phyloP scores from a whole-genome alignment of 192 early-diverging fungal genomes.

The Coemansia asiatica region DNA sequence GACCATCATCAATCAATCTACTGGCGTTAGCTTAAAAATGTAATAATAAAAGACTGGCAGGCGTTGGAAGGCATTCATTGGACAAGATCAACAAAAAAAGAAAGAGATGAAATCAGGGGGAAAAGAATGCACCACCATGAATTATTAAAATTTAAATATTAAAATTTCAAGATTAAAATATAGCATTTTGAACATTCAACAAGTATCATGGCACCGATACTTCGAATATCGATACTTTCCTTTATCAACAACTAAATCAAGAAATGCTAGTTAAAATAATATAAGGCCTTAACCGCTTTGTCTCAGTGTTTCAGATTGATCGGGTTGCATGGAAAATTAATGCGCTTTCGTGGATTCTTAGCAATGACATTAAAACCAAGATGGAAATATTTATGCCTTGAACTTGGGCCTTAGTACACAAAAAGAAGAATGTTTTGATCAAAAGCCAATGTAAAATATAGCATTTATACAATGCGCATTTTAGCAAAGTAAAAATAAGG shows the following conservation, averaged over 20 bases:
- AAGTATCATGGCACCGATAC: no score
- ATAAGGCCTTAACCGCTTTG: background rate
- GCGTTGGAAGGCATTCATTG: slow-evolving; percentile 12
- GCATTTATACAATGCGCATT: background rate
- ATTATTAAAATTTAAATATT: background rate
- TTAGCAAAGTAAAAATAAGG: background rate
- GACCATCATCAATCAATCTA: background rate
- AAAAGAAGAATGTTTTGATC: background rate
- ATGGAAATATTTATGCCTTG: background rate
- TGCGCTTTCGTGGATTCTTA: background rate
- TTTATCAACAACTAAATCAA: no score
- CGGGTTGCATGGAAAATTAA: background rate
- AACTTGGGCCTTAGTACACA: background rate
- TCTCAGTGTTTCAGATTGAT: background rate
- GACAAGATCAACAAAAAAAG: background rate
- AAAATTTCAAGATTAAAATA: background rate
- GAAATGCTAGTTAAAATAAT: no score
- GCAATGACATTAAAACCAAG: background rate
- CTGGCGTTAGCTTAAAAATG: background rate
- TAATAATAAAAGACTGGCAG: background rate
- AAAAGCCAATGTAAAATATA: background rate
- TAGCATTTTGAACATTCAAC: no score
- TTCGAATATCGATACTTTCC: no score
- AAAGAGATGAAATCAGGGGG: background rate
- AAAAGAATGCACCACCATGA: background rate